These are phyloP conservation scores for Dacryopinax primogenitus DNA, from an alignment of 768 basidiomycete genomes.

Conservation along the genomic window DNA sequence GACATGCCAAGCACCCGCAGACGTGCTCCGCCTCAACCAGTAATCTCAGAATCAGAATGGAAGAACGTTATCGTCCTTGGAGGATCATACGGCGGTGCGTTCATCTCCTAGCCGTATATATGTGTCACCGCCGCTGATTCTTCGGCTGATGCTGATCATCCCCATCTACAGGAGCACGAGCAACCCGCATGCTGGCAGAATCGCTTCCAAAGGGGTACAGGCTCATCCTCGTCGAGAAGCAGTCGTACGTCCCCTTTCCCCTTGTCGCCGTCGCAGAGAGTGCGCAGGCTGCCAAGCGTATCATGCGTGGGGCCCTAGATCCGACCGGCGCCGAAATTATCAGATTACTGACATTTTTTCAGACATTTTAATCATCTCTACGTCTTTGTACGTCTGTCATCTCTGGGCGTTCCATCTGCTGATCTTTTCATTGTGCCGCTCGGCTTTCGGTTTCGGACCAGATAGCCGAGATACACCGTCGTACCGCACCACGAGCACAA, in stretches of 20 bases:
- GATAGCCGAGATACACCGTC: constrained; percentile 25
- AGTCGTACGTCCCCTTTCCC: neutral
- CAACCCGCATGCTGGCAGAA: neutral
- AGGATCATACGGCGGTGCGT: constrained; percentile 4
- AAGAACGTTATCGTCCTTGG: constrained; percentile 5
- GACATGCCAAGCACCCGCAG: neutral
- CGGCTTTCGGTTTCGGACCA: neutral
- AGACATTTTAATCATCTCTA: constrained; percentile 6
- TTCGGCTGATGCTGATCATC: neutral
- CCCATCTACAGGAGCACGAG: neutral
- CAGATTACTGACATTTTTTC: neutral
- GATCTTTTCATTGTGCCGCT: too few relatives aligned
- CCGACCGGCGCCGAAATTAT: neutral
- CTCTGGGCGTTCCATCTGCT: neutral
- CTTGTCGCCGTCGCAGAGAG: too few relatives aligned
- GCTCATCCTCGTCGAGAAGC: neutral
- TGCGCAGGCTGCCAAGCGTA: too few relatives aligned
- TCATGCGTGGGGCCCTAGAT: neutral
- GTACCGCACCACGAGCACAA: constrained; percentile 52
- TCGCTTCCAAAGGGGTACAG: neutral
- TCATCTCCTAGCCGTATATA: neutral
- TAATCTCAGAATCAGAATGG: neutral
- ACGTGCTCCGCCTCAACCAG: neutral
- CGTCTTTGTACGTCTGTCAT: neutral
- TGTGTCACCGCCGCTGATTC: neutral